Conservation (phyloP, 2,329 filamentous ascomycete species). For the Tolypocladium sp. region DNA sequence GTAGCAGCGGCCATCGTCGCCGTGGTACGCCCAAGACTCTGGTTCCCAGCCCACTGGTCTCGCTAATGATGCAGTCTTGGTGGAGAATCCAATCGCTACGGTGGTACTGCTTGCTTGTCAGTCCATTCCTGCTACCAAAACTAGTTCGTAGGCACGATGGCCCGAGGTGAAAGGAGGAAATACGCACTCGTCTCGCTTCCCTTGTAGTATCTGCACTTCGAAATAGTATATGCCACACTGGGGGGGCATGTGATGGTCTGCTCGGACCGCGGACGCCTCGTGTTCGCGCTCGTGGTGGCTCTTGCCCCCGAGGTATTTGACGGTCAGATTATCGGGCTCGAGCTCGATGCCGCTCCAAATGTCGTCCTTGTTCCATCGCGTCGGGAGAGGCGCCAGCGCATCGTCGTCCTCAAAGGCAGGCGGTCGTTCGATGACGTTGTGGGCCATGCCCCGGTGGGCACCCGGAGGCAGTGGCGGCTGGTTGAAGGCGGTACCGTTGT, state of each 20-base stretch:
- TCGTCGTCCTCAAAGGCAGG: conserved; percentile 51
- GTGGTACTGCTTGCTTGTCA: conserved; percentile 35
- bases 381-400: conserved; percentile 59
- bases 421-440: conserved; percentile 74
- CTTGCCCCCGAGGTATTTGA: conserved; percentile 47
- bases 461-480: conserved; percentile 28
- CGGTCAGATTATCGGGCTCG: conserved; percentile 61
- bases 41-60: conserved; percentile 58
- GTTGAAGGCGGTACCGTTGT: conserved; percentile 43
- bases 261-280: conserved; percentile 74
- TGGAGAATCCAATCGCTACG: conserved; percentile 55
- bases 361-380: conserved; percentile 73
- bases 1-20: conserved; percentile 57
- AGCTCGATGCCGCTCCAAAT: conserved; percentile 68
- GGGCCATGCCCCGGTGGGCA: conserved; percentile 67
- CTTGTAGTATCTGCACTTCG: conserved; percentile 52
- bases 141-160: neutral
- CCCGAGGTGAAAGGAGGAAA: neutral
- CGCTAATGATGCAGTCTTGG: conserved; percentile 40
- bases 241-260: conserved; percentile 77
- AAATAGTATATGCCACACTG: conserved; percentile 95
- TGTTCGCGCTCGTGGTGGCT: conserved; percentile 44
- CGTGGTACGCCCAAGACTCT: conserved; percentile 61
- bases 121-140: neutral
- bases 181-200: conserved; percentile 47